Evolutionary conservation across 208 protist species (phyloP), one percentile per base, ranked within the genome.

Genomic region (Acanthamoeba sp.): DNA sequence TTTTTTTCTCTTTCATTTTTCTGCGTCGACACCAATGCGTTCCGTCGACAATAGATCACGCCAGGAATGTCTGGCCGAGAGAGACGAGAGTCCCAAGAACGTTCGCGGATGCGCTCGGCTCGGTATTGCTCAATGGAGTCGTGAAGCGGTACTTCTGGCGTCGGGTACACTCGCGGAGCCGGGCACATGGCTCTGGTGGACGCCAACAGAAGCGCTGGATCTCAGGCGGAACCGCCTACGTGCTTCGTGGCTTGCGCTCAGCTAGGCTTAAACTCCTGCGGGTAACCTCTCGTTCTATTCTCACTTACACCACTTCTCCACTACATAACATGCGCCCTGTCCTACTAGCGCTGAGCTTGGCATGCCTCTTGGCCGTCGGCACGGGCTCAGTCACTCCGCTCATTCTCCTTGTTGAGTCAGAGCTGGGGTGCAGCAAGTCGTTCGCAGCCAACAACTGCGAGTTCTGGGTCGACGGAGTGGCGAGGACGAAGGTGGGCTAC

Each of bases 371-470:
- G 18, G 27, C 27, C 0, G 22, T 24, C 27, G 9, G 16, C 57
- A 6, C 27, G 5, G 57, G 7, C 57, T 16, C 24, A 7, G 22
- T 29, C 18, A 10, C 57, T 64, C 57, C 16, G 57, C 16, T 7
- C 0, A 45, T 22, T 2, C 20, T 78, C 18, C 29, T 6, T 4
- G 24, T 40, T 5, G 32, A 78, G 34, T 12, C 32, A 0, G 36
- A 34, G 66, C 66, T 78, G 14, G 66, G 66, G 5, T 78, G 66
- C 66, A 7, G 32, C 1, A 20, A 22, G 36, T 78, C 66, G 16
- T 78, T 78, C 32, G 24, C 66, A 78, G 66, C 66, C 34, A 32
- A 78, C 66, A 34, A 78, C n/a, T 78, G 66, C n/a, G 66, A 78
- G 66, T 78, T 78, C 66, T 78, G 66, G 66, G 66, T 78, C 66